Base-by-base conservation (phyloP, 202 grass and related monocot species). In the Digitaria exilis region DNA sequence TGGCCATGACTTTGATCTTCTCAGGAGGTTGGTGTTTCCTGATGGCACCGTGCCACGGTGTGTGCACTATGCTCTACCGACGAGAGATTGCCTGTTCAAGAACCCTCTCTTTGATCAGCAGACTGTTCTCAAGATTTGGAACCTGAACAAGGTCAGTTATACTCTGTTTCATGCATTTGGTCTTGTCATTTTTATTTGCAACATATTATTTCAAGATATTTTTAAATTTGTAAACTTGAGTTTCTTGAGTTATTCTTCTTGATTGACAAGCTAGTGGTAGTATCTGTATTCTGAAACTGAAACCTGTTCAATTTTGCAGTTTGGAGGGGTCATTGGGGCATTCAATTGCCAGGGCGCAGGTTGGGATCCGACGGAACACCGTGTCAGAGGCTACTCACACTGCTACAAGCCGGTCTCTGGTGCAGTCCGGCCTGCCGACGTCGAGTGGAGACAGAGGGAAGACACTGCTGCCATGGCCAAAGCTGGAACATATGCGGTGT, bases 341-440 rank as follows among this genome's bases (percentile, higher is more conserved):
- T 95, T 95, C 80, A 88, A 95, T 50, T 92, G 93, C 85, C 94
- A 96, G 81, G 90, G 94, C 26, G 88, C 81, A 16, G 94, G 93
- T 0, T 96, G 93, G 90, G 86, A 92, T 29, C 86, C 84, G 0
- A 41, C 3, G 0, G 81, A 76, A 68, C 75, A 69, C 72, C 71
- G 81, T 18, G 75, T 64, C 62, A 75, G 69, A 24, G 84, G 84
- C n/a, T 85, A 91, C 73, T 56, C 84, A 0, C 86, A 83, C 9
- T 79, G 67, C 86, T 84, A 88, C 67, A 88, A 72, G 71, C 51
- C 59, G 2, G 60, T 91, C 64, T 70, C 84, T 3, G 82, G 90
- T 24, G 22, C 30, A 2, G 78, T 83, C 32, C 69, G 13, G 11
- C 68, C 84, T 1, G 17, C 50, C 0, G 65, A 91, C 46, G 80